Percentiles rank a stretch among this genome's conserved stretches.
phyloP scores from a whole-genome alignment of 352 stramenopile genomes.

The Hyaloperonospora arabidopsidis region DNA sequence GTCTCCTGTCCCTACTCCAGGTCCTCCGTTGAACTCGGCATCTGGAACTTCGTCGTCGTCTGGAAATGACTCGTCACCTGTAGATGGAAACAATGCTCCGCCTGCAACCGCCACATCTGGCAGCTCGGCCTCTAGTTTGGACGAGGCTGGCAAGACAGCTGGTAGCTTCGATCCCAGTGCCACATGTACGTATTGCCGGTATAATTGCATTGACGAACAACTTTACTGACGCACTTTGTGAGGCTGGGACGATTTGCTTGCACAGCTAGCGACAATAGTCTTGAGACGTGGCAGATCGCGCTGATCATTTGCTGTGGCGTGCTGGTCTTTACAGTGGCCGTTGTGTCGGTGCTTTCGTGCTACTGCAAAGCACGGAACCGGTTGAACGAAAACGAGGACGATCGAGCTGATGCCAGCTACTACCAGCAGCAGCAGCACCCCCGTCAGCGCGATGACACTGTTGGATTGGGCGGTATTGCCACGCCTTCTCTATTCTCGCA shows the following conservation, averaged over 20 bases:
- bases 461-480: constrained; percentile 9
- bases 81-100: constrained; percentile 10
- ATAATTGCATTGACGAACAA: background rate
- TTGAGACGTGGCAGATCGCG: constrained; percentile 48
- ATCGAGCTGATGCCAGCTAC: constrained; percentile 33
- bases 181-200: constrained; percentile 9
- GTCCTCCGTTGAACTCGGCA: constrained; percentile 14
- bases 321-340: constrained; percentile 41
- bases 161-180: constrained; percentile 6
- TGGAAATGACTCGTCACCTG: background rate
- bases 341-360: constrained; percentile 46
- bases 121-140: constrained; percentile 12
- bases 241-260: background rate
- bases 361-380: constrained; percentile 49
- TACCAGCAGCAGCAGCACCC: constrained; percentile 35
- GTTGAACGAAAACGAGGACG: constrained; percentile 42
- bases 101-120: constrained; percentile 4
- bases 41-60: constrained; percentile 6
- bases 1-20: constrained; percentile 21
- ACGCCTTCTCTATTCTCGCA: constrained; percentile 17
- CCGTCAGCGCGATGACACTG: constrained; percentile 8
- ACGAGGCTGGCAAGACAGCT: constrained; percentile 10
- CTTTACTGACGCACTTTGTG: constrained; percentile 4
- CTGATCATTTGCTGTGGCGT: constrained; percentile 51
- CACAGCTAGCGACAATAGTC: constrained; percentile 17